Base-by-base conservation (phyloP, 1,284 basidiomycete genomes). In the Heterobasidion irregulare region DNA sequence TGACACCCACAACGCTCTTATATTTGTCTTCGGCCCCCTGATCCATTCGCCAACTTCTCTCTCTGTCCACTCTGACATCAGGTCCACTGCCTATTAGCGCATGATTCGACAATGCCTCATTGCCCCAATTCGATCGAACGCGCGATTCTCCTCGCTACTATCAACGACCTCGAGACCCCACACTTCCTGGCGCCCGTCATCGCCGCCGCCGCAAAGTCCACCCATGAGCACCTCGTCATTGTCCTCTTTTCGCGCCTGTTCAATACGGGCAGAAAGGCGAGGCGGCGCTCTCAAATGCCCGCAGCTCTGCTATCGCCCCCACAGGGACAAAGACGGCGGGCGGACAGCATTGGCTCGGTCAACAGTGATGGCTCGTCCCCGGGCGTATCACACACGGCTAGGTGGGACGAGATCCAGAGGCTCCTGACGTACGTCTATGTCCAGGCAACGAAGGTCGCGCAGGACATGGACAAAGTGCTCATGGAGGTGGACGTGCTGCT, bases 381-480 rank as follows among this genome's bases (percentile, higher is more conserved):
- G 41, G 70, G 69, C 7, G 63, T 79, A n/a, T 78, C 79, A 13
- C 80, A 75, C 47, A 76, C 78, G 6, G 68, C 66, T 15, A 66
- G 66, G 46, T 90, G 82, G 78, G 70, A 79, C 57, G 75, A 75
- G 32, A 75, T 89, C 1, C 86, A 89, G 68, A 70, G 76, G 8
- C 72, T 89, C 36, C 72, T 90, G 58, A 86, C 87, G 0, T 86
- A 79, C 65, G 78, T 84, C 50, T 90, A 90, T 64, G 84, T 89
- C 8, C 84, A 86, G 63, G 84, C 87, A 15, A 83, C 84, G 19
- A 82, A 77, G 59, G 75, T 80, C 44, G 83, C 86, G n/a, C 80
- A 86, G 65, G 77, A 82, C 47, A 66, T 77, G 64, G 77, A 79
- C 66, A 82, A 81, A 56, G 71, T 89, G 41, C 75, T 89, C 49